A percentile compares a stretch with the other conserved stretches of the same genome.
Conservation (phyloP, 139 green algal genomes). For the Haematococcus sp. region DNA sequence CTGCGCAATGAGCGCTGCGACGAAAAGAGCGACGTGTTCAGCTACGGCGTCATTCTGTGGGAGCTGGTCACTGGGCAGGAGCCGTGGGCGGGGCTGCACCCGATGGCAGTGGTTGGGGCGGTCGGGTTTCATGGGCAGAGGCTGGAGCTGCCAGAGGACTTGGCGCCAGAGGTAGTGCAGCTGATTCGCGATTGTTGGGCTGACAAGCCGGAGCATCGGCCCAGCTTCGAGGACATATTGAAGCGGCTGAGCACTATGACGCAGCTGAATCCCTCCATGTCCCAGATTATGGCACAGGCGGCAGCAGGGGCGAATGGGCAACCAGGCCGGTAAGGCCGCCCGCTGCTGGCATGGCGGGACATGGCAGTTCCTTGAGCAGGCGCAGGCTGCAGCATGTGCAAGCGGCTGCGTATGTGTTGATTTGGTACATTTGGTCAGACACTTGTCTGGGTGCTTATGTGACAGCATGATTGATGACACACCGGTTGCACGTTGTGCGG, state of each 20-base stretch:
- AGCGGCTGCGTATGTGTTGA: no score
- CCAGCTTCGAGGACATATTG: constrained; percentile 55
- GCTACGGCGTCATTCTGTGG: constrained; percentile 74
- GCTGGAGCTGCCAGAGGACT: constrained; percentile 63
- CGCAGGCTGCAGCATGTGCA: no score
- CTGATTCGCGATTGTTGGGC: constrained; percentile 74
- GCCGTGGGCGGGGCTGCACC: constrained; percentile 78
- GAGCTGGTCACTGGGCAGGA: constrained; percentile 82
- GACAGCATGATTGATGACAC: no score
- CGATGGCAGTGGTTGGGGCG: constrained; percentile 76
- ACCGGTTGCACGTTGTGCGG: no score
- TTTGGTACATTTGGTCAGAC: no score
- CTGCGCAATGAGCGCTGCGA: constrained; percentile 62
- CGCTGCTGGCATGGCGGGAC: no score
- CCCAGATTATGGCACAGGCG: no score
- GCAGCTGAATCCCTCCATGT: constrained; percentile 19
- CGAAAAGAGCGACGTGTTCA: constrained; percentile 87
- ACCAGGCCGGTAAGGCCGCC: no score
- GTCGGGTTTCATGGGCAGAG: constrained; percentile 79
- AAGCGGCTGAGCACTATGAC: constrained; percentile 10
- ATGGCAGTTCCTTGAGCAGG: no score
- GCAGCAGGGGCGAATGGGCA: no score
- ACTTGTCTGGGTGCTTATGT: no score
- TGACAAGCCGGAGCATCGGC: constrained; percentile 44
- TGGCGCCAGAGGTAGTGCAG: constrained; percentile 47